Evolutionary conservation across 139 green algal species (phyloP), one percentile per base, ranked within the genome.

Genomic region (Nannochloris sp.): DNA sequence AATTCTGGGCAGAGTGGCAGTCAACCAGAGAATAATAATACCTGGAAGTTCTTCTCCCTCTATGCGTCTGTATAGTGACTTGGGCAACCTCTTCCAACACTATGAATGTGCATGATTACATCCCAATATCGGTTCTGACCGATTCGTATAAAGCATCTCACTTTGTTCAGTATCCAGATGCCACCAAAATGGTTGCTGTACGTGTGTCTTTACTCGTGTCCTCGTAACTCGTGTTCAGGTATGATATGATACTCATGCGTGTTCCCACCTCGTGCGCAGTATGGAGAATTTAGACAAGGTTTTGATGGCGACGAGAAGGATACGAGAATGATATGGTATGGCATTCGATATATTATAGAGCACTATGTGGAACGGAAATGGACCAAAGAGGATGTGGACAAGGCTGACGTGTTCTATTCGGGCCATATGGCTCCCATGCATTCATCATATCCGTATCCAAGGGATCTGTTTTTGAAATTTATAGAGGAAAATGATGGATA

Each of bases 131-230:
- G 16, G 69, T 94, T 2, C 70, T 92, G 44, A 85, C 83, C 12
- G 88, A 95, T 54, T 78, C 51, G 34, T 95, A 92, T 73, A 92
- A 93, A 55, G 77, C 87, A 10, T 82, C 80, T 3, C 86, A 93
- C 65, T 92, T 75, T 49, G 37, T 87, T 14, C 84, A 87, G 65
- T 95, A 95, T 48, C 88, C 88, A 1, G 48, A 62, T 3, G 71
- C 72, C 1, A 72, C 60, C 11, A 83, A 90, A 59, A 87, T 95
- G 82, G 83, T 92, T 7, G 85, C 86, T 69, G 86, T 94, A 66
- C 68, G 86, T 60, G 10, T 14, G 15, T 54, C 14, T 11, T 57
- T 2, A 36, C 9, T 69, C 54, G 2, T 27, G 25, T 27, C 25
- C 25, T 29, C 27, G 2, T 0, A 12, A 23, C 5, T 10, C 15